Base-by-base conservation (phyloP, 2,329 filamentous ascomycete species). In the Alternaria viburni region DNA sequence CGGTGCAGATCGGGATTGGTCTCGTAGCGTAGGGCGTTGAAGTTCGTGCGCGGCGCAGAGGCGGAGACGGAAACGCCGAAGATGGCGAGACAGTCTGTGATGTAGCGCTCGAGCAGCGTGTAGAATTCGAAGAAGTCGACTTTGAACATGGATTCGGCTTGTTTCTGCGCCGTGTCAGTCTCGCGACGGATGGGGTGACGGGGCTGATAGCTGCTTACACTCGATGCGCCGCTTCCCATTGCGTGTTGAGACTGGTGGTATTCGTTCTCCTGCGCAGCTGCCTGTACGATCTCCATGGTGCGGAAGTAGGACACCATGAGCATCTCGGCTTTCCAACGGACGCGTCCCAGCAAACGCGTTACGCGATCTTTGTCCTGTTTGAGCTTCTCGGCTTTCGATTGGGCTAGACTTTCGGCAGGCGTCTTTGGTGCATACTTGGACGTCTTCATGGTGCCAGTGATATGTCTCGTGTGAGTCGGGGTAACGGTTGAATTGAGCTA, bases 71-170 rank as follows among this genome's bases (percentile, higher is more conserved):
- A 74, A 6, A 91, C 83, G 8, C 86, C 88, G 62, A 89, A 90
- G 0, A 91, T 85, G 0, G 84, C 84, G n/a, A 91, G 84, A 1
- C 91, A 81, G 50, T 90, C 86, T 2, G 91, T 89, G 8, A 93
- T 82, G 0, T 89, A 90, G 28, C 91, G 87, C 79, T 93, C 91
- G 7, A 93, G 85, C 36, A 91, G 84, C 55, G 88, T 87, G 80
- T 93, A 93, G 77, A 90, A 93, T 73, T 93, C 91, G 78, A 91
- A 89, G 66, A 93, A 93, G 73, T 93, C 91, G 8, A 93, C 84
- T 76, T 93, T 92, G 82, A 93, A 93, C 84, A 92, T 92, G 15
- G 76, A 71, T 50, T 79, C 76, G n/a, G 75, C 76, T 63, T 76
- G 71, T 32, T 70, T 70, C 74, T 75, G 60, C 30, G 44, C 32